Conservation (phyloP, 257 asterid species). For the Rubia yunnanensis region DNA sequence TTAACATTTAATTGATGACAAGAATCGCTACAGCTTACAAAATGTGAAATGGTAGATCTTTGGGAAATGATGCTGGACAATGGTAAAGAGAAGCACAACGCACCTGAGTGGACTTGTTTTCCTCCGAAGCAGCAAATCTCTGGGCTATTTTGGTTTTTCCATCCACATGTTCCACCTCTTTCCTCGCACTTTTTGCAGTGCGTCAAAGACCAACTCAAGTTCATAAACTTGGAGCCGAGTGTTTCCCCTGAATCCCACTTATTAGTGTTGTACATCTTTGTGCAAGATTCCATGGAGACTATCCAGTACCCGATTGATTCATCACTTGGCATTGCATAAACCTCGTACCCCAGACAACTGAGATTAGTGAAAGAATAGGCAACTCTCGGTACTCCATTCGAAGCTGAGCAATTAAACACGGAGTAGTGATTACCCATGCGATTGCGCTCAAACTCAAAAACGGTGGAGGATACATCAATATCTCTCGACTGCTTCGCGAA, state of each 20-base stretch:
- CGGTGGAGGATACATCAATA: background rate
- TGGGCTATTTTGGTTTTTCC: background rate
- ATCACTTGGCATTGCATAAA: background rate
- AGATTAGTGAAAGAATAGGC: background rate
- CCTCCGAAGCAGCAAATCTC: background rate
- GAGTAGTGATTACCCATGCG: background rate
- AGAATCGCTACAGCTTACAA: no score
- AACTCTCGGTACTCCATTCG: background rate
- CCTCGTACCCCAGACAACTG: slow-evolving; percentile 4
- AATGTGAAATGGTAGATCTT: no score
- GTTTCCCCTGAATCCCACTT: background rate
- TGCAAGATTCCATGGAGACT: background rate
- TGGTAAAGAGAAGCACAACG: background rate
- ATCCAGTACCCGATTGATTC: accelerated
- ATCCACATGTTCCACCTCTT: slow-evolving; percentile 3
- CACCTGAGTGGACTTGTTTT: background rate
- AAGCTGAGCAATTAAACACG: slow-evolving; percentile 7
- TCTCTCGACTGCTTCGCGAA: no score
- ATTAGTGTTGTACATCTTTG: slow-evolving; percentile 7
- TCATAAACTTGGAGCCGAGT: background rate
- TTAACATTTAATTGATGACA: no score
- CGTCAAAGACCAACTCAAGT: slow-evolving; percentile 1
- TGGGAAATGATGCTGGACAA: no score
- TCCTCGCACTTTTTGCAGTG: background rate
- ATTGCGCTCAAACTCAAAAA: background rate